These are phyloP conservation scores for Mallotus nudiflorus DNA, from an alignment of 345 rosid genomes.

Conservation along the genomic window DNA sequence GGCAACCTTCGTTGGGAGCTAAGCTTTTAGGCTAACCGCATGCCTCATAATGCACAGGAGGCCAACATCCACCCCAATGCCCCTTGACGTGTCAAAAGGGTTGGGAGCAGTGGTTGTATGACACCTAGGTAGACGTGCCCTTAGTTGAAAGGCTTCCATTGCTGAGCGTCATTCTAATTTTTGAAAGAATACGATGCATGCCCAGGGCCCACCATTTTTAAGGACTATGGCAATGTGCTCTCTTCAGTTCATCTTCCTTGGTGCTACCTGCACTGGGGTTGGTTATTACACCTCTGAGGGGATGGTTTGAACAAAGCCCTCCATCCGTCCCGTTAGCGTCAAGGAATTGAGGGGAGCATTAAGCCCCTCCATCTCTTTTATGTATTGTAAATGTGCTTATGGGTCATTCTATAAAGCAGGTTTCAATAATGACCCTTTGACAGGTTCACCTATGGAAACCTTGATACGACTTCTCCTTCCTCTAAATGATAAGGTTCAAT, in stretches of 20 bases:
- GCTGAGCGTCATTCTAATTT: not conserved
- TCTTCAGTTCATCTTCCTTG: too few relatives aligned
- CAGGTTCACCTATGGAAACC: too few relatives aligned
- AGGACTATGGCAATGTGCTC: too few relatives aligned
- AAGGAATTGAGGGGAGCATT: not conserved
- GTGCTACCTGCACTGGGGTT: too few relatives aligned
- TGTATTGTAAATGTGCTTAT: not conserved
- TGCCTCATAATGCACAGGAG: not conserved
- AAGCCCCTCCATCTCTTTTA: not conserved
- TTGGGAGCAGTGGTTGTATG: not conserved
- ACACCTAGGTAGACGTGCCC: not conserved
- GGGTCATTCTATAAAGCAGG: not conserved
- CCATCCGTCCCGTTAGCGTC: not conserved
- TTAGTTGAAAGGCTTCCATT: not conserved
- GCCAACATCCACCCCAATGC: not conserved
- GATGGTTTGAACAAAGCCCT: too few relatives aligned
- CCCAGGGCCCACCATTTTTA: too few relatives aligned
- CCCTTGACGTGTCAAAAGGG: too few relatives aligned
- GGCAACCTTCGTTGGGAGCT: too few relatives aligned
- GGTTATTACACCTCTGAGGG: too few relatives aligned
- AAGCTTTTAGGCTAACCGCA: not conserved
- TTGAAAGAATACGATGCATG: not conserved
- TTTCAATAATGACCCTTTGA: too few relatives aligned
- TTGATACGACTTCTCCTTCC: slow-evolving; percentile 24
- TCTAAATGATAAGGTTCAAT: slow-evolving; percentile 17